phyloP scores from a whole-genome alignment of 2,329 filamentous ascomycete species.

The Fusarium drepaniforme region DNA sequence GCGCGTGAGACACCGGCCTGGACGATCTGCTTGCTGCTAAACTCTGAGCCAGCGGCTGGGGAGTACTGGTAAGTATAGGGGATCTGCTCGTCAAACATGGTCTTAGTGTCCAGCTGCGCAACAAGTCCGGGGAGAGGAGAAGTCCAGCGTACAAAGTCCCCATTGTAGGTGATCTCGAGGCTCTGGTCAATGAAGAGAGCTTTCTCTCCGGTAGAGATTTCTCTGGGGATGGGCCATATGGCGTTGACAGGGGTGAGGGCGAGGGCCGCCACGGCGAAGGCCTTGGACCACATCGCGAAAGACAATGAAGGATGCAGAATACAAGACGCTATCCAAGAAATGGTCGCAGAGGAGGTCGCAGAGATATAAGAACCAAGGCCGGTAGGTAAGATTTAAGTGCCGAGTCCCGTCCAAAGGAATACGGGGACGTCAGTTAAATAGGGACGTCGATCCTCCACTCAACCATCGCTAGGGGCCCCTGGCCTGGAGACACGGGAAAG shows the following conservation, averaged over 20 bases:
- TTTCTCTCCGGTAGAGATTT: constrained; percentile 63
- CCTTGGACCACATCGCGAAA: constrained; percentile 45
- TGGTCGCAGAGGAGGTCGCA: background rate
- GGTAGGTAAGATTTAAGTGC: constrained; percentile 25
- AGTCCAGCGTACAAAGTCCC: constrained; percentile 64
- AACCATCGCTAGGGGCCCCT: constrained; percentile 14
- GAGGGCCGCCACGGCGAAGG: constrained; percentile 54
- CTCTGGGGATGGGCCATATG: constrained; percentile 69
- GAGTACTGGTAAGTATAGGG: constrained; percentile 60
- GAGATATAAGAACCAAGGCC: constrained; percentile 2
- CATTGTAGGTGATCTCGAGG: constrained; percentile 70
- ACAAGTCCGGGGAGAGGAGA: constrained; percentile 44
- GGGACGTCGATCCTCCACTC: constrained; percentile 32
- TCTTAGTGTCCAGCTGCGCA: constrained; percentile 47
- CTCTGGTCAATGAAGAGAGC: constrained; percentile 66
- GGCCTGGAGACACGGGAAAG: background rate
- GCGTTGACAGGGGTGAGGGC: constrained; percentile 59
- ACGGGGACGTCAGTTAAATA: constrained; percentile 38
- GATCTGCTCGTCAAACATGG: constrained; percentile 56
- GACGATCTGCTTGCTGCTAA: constrained; percentile 66
- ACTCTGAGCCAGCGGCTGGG: constrained; percentile 52
- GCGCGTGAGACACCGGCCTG: constrained; percentile 70
- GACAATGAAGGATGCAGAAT: background rate
- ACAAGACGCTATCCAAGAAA: background rate
- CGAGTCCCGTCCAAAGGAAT: constrained; percentile 2